phyloP scores from a whole-genome alignment of 169 alveolate species.

The Neospora caninum region DNA sequence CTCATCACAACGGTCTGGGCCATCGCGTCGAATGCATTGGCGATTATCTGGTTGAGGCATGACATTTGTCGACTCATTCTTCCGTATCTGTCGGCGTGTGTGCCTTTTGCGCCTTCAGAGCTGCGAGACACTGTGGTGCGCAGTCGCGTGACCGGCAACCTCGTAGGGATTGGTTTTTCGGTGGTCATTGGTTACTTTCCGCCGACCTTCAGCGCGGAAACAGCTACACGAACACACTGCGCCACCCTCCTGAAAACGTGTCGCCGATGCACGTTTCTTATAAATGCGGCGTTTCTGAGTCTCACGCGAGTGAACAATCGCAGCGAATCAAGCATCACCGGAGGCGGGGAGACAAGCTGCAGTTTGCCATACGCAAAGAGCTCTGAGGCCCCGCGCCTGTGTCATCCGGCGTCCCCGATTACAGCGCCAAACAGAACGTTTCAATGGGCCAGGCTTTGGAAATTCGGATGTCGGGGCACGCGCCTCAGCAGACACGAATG shows the following conservation, averaged over 20 bases:
- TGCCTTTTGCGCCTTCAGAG: not conserved
- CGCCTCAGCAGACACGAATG: not conserved
- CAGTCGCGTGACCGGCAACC: conserved; percentile 28
- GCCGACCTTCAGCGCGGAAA: conserved; percentile 32
- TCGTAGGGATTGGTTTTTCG: conserved; percentile 6
- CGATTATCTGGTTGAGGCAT: too few relatives aligned
- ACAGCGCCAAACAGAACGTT: conserved; percentile 1
- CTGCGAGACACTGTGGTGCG: conserved; percentile 40
- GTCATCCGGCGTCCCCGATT: not conserved
- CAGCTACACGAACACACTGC: conserved; percentile 18
- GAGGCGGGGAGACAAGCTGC: not conserved
- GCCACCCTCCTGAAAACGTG: conserved; percentile 36
- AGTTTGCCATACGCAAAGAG: not conserved
- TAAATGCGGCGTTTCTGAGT: conserved; percentile 30
- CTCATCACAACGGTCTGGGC: too few relatives aligned
- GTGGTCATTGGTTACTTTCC: not conserved
- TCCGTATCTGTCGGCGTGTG: not conserved
- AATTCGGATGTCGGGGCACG: not conserved
- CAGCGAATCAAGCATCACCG: not conserved
- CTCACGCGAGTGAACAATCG: not conserved
- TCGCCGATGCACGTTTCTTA: not conserved
- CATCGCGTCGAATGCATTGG: too few relatives aligned
- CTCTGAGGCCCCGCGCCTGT: not conserved
- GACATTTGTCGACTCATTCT: too few relatives aligned
- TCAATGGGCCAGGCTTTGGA: not conserved